phyloP scores from a whole-genome alignment of 192 early-diverging fungal genomes.

The Globomyces pollinis-pini region DNA sequence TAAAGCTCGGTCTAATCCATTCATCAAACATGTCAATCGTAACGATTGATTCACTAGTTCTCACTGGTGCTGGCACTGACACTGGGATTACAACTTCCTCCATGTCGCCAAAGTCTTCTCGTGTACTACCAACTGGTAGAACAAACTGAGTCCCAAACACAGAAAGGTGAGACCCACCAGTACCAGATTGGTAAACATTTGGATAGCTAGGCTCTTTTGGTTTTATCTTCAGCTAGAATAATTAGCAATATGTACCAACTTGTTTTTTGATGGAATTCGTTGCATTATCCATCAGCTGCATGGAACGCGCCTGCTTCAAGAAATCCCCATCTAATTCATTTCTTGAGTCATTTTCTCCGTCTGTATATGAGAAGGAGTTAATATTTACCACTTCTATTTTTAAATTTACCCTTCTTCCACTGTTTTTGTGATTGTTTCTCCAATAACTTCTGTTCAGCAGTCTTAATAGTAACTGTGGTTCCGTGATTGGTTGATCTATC shows the following conservation, averaged over 20 bases:
- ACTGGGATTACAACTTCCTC: slow-evolving; percentile 90
- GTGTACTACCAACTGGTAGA: slow-evolving; percentile 66
- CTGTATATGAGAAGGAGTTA: slow-evolving; percentile 19
- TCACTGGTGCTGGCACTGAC: slow-evolving; percentile 50
- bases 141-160: slow-evolving; percentile 71
- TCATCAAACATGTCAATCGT: slow-evolving; percentile 65
- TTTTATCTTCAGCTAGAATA: too few relatives aligned
- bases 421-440: slow-evolving; percentile 50
- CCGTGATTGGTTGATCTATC: slow-evolving; percentile 41
- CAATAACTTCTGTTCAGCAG: neutral
- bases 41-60: slow-evolving; percentile 57
- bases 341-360: slow-evolving; percentile 52
- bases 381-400: slow-evolving; percentile 4
- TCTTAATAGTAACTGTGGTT: slow-evolving; percentile 54
- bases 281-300: slow-evolving; percentile 35
- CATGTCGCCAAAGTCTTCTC: slow-evolving; percentile 66
- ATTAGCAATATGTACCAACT: too few relatives aligned
- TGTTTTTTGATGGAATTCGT: slow-evolving; percentile 23
- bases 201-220: slow-evolving; percentile 47
- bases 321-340: slow-evolving; percentile 56
- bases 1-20: slow-evolving; percentile 62
- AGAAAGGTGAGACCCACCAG: slow-evolving; percentile 62
- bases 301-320: slow-evolving; percentile 51
- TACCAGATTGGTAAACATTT: slow-evolving; percentile 71
- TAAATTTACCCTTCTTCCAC: slow-evolving; percentile 41